A percentile compares a stretch with the other conserved stretches of the same genome.
Conservation (phyloP, 306 rosid species). For the Cicer cuneatum region DNA sequence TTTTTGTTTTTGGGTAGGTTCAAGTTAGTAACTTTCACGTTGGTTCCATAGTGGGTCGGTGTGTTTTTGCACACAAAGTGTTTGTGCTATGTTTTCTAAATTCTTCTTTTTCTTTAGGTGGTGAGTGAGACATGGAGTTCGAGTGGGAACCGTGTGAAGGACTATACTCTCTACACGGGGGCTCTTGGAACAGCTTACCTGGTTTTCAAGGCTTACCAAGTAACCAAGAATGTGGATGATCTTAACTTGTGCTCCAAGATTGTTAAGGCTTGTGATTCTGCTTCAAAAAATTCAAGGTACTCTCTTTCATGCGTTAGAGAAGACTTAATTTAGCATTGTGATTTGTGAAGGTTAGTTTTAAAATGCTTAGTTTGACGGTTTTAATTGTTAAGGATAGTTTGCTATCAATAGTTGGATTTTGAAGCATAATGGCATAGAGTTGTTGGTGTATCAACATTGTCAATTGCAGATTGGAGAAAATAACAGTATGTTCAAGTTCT, state of each 20-base stretch:
- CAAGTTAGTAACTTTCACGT: slow-evolving; percentile 33
- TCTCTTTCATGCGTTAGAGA: slow-evolving; percentile 8
- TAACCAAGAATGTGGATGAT: slow-evolving; percentile 62
- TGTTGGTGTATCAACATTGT: neutral
- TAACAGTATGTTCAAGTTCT: too few relatives aligned
- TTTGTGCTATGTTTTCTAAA: slow-evolving; percentile 35
- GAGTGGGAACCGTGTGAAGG: slow-evolving; percentile 61
- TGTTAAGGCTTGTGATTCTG: slow-evolving; percentile 75
- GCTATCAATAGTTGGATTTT: slow-evolving; percentile 17
- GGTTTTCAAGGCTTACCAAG: slow-evolving; percentile 67
- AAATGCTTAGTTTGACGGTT: neutral
- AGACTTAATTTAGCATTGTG: neutral
- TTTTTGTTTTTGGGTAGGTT: slow-evolving; percentile 35
- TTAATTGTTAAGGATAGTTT: slow-evolving; percentile 17
- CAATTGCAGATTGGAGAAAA: too few relatives aligned
- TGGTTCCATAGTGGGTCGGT: slow-evolving; percentile 32
- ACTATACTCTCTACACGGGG: slow-evolving; percentile 75
- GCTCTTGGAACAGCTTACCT: slow-evolving; percentile 78
- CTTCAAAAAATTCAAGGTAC: slow-evolving; percentile 70
- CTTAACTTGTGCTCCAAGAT: slow-evolving; percentile 73
- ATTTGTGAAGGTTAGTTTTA: slow-evolving; percentile 1
- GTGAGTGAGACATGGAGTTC: slow-evolving; percentile 77
- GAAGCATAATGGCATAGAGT: neutral
- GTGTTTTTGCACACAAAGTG: slow-evolving; percentile 6
- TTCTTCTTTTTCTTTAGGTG: slow-evolving; percentile 54